phyloP scores from a whole-genome alignment of 1,284 basidiomycete species.

The Cerioporus squamosus region DNA sequence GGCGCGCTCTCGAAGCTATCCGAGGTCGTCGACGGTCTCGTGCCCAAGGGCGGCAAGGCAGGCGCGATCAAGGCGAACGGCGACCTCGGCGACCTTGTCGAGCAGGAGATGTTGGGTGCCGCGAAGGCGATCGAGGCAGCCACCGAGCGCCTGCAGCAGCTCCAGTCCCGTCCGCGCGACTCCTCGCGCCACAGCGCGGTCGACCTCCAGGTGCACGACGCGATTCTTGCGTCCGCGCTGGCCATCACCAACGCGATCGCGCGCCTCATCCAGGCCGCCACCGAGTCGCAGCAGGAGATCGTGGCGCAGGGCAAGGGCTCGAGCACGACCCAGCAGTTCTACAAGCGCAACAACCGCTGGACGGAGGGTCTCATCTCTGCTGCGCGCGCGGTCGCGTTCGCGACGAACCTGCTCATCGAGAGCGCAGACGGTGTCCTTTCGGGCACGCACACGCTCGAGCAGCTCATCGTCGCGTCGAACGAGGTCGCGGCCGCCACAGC shows the following conservation, averaged over 20 bases:
- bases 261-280: conserved; percentile 94
- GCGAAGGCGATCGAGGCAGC: conserved; percentile 94
- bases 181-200: conserved; percentile 84
- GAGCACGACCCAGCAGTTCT: conserved; percentile 94
- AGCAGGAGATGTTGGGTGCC: conserved; percentile 95
- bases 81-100: conserved; percentile 96
- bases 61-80: conserved; percentile 81
- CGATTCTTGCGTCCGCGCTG: conserved; percentile 92
- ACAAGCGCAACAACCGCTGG: conserved; percentile 99
- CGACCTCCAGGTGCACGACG: conserved; percentile 97
- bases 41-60: conserved; percentile 83
- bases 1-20: conserved; percentile 85
- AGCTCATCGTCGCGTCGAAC: conserved; percentile 98
- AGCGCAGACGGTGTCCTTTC: conserved; percentile 97
- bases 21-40: conserved; percentile 83
- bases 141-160: conserved; percentile 86
- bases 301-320: conserved; percentile 94
- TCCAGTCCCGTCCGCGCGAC: conserved; percentile 90
- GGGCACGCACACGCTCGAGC: conserved; percentile 96
- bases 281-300: conserved; percentile 98
- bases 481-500: conserved; percentile 97
- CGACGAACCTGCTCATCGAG: conserved; percentile 97
- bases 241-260: conserved; percentile 96
- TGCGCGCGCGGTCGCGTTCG: conserved; percentile 96
- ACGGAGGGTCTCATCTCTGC: conserved; percentile 99